Evolutionary conservation across 306 rosid genomes (phyloP).

Genomic region (Potentilla sterilis): DNA sequence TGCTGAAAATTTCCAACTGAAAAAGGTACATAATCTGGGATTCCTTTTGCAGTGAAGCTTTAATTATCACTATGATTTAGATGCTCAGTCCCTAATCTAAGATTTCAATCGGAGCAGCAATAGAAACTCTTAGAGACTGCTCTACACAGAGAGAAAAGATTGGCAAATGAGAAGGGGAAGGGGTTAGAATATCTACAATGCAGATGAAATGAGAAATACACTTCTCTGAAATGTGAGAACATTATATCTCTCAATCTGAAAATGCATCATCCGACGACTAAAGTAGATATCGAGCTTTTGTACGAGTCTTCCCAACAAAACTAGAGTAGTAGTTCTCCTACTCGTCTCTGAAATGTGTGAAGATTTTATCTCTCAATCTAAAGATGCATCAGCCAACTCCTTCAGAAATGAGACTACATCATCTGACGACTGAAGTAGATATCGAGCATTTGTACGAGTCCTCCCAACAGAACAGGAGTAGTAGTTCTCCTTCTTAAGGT

Average conservation of each 20-base stretch:
- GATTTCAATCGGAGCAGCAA: neutral
- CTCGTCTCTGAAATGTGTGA: neutral
- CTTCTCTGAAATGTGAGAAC: neutral
- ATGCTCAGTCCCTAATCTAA: slow-evolving; percentile 2
- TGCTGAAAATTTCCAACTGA: neutral
- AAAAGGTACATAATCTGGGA: neutral
- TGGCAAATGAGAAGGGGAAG: neutral
- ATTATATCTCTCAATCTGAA: neutral
- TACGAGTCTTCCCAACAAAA: slow-evolving; percentile 66
- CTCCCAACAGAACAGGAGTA: slow-evolving; percentile 92
- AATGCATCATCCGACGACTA: slow-evolving; percentile 58
- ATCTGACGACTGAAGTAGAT: slow-evolving; percentile 57
- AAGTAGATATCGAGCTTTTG: slow-evolving; percentile 68
- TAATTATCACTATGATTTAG: slow-evolving; percentile 3
- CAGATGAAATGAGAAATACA: neutral
- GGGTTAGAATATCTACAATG: neutral
- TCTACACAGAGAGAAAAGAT: neutral
- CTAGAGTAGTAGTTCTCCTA: slow-evolving; percentile 88
- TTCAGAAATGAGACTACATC: slow-evolving; percentile 69
- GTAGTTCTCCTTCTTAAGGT: slow-evolving; percentile 86
- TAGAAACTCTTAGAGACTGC: neutral
- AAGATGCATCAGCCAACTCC: slow-evolving; percentile 43
- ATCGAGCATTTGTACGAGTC: slow-evolving; percentile 73
- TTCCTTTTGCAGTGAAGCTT: no score
- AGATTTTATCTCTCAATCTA: neutral